These are phyloP conservation scores for Ustilago loliicola DNA, from an alignment of 1,284 basidiomycete species.

Conservation along the genomic window DNA sequence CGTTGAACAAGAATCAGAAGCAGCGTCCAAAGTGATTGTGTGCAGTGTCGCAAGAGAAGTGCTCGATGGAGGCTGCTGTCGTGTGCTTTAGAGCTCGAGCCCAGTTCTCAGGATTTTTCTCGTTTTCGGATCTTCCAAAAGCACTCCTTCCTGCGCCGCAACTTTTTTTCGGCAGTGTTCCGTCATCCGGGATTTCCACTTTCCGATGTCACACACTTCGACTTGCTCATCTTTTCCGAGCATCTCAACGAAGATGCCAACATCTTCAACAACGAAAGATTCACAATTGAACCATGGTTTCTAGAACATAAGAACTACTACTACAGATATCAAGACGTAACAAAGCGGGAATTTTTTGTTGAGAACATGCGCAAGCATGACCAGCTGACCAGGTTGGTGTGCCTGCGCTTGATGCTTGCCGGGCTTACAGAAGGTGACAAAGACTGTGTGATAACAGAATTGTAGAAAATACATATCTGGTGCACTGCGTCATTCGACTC, in stretches of 20 bases:
- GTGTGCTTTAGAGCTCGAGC: conserved; percentile 2
- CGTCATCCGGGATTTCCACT: conserved; percentile 12
- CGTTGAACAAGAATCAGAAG: neutral
- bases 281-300: conserved; percentile 1
- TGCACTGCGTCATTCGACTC: neutral
- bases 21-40: no score
- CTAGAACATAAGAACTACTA: conserved; percentile 13
- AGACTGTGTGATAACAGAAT: neutral
- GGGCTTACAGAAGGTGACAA: neutral
- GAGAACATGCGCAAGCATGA: neutral
- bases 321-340: conserved; percentile 7
- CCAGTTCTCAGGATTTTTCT: conserved; percentile 4
- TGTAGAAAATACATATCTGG: neutral
- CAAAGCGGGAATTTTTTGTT: neutral
- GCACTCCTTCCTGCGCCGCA: conserved; percentile 7
- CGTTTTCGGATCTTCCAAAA: neutral
- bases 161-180: conserved; percentile 11
- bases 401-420: neutral
- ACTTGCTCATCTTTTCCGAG: neutral
- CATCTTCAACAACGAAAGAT: neutral
- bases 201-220: neutral
- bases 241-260: neutral
- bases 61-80: conserved; percentile 9
- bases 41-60: no score
- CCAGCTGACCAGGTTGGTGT: neutral